These are phyloP conservation scores for Sisymbrium altissimum DNA, from an alignment of 345 rosid genomes.

Conservation along the genomic window DNA sequence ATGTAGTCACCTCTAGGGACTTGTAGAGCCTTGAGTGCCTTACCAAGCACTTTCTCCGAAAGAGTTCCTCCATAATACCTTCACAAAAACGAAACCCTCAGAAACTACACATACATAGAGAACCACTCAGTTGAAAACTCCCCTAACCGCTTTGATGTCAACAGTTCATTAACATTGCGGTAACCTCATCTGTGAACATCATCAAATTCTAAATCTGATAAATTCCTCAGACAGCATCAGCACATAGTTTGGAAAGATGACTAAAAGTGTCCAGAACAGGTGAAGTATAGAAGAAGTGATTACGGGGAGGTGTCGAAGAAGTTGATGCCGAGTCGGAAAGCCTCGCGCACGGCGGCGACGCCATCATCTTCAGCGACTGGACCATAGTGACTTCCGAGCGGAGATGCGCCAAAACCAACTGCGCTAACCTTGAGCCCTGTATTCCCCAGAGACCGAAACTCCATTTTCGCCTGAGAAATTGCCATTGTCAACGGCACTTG, in stretches of 20 bases:
- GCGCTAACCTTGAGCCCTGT: conserved; percentile 74
- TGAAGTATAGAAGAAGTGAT: conserved; percentile 4
- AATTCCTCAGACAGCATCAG: not conserved
- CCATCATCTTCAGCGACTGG: conserved; percentile 80
- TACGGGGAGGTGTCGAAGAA: conserved; percentile 99
- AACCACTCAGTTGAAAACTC: too few relatives aligned
- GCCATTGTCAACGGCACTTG: too few relatives aligned
- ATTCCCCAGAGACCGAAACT: conserved; percentile 56
- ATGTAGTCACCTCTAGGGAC: conserved; percentile 68
- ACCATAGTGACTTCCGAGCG: conserved; percentile 81
- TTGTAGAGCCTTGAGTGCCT: conserved; percentile 69
- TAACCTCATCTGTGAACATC: not conserved
- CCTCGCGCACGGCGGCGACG: conserved; percentile 69
- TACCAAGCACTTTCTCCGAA: conserved; percentile 91
- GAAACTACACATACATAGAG: too few relatives aligned
- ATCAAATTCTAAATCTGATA: not conserved
- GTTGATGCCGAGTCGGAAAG: conserved; percentile 83
- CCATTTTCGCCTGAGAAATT: conserved; percentile 29
- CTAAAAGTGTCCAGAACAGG: not conserved
- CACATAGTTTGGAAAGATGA: not conserved
- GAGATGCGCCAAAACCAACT: conserved; percentile 91
- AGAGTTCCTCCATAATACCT: conserved; percentile 91
- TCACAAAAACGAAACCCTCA: not conserved
- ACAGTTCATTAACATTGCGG: too few relatives aligned
- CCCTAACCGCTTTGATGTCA: too few relatives aligned